phyloP scores from a whole-genome alignment of 345 rosid genomes.

The Gossypium longicalyx region DNA sequence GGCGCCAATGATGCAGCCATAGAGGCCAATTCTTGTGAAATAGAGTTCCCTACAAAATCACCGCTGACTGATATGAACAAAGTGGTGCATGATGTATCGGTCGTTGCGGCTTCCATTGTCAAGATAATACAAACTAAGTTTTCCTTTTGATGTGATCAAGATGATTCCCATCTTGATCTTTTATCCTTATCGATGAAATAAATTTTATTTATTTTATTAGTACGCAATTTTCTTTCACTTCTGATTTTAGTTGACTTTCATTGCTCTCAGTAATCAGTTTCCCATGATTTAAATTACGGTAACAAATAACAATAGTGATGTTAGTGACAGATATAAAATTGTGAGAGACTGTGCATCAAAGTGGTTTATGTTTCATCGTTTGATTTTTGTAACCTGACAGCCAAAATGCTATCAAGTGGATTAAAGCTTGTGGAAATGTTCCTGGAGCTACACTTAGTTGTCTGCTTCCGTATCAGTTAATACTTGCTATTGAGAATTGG shows the following conservation, averaged over 20 bases:
- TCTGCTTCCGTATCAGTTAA: too few relatives aligned
- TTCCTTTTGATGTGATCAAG: neutral
- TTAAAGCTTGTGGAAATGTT: too few relatives aligned
- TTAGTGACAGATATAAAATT: too few relatives aligned
- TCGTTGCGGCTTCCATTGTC: constrained; percentile 24
- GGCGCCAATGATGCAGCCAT: constrained; percentile 23
- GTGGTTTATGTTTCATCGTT: too few relatives aligned
- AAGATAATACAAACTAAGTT: constrained; percentile 6
- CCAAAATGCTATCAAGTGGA: too few relatives aligned
- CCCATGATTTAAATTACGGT: too few relatives aligned
- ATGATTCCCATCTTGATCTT: neutral
- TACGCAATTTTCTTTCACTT: neutral
- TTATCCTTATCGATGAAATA: neutral
- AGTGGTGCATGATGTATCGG: constrained; percentile 24
- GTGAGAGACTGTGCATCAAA: too few relatives aligned
- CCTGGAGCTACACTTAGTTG: too few relatives aligned
- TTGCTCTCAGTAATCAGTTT: neutral
- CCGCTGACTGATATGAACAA: constrained; percentile 24
- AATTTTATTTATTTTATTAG: neutral
- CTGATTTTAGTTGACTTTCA: neutral
- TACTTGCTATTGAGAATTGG: too few relatives aligned
- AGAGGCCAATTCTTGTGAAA: constrained; percentile 31
- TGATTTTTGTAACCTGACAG: too few relatives aligned
- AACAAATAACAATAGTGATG: too few relatives aligned
- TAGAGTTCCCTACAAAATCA: constrained; percentile 19